These are phyloP conservation scores for Ustilago crameri DNA, from an alignment of 1,284 basidiomycete genomes.

Conservation along the genomic window DNA sequence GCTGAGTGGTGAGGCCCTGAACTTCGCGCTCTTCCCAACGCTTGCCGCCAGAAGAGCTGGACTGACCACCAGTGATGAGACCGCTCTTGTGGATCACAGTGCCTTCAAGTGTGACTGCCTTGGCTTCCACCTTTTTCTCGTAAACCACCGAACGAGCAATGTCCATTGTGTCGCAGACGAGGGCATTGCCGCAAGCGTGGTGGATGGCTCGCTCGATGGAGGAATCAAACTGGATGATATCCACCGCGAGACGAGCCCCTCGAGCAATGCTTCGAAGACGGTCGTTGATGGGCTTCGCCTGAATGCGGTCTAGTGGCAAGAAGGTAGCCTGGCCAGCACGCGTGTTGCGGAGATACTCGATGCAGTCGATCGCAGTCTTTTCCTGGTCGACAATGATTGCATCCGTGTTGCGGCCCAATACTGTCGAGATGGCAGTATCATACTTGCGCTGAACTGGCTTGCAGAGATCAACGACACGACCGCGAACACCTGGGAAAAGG, in stretches of 20 bases:
- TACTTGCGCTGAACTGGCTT: constrained; percentile 93
- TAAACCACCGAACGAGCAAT: constrained; percentile 90
- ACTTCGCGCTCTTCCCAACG: constrained; percentile 91
- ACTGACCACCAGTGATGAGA: constrained; percentile 90
- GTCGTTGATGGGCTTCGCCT: constrained; percentile 91
- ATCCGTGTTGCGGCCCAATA: constrained; percentile 93
- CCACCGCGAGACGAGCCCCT: constrained; percentile 90
- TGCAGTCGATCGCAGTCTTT: constrained; percentile 96
- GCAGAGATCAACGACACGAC: constrained; percentile 90
- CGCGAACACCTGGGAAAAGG: constrained; percentile 70
- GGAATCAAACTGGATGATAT: constrained; percentile 74
- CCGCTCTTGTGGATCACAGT: constrained; percentile 98
- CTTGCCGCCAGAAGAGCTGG: constrained; percentile 72
- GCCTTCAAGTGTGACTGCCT: constrained; percentile 96
- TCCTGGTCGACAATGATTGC: constrained; percentile 96
- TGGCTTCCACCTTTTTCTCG: constrained; percentile 93
- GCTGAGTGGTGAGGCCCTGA: constrained; percentile 77
- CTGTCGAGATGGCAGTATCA: constrained; percentile 90
- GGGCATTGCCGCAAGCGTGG: constrained; percentile 91
- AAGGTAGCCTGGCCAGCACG: constrained; percentile 95
- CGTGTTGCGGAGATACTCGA: constrained; percentile 95
- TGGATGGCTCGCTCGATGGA: constrained; percentile 86
- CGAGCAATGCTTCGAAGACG: constrained; percentile 90
- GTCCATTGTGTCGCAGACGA: constrained; percentile 94
- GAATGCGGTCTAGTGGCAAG: constrained; percentile 95